phyloP scores from a whole-genome alignment of 148 eudicot genomes.

The Pharnaceum exiguum region DNA sequence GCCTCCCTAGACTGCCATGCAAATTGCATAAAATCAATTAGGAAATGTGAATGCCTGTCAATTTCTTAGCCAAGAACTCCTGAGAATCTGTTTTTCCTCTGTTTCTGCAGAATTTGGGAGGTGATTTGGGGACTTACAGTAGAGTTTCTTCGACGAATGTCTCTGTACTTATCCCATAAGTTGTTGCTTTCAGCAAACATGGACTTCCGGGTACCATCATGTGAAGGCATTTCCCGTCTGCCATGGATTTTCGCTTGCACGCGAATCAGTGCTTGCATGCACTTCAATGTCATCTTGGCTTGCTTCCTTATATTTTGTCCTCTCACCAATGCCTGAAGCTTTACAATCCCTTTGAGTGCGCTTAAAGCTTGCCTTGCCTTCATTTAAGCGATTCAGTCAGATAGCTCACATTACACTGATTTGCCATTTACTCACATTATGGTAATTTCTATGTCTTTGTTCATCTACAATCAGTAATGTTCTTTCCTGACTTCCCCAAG shows the following conservation, averaged over 20 bases:
- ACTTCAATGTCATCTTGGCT: conserved; percentile 60
- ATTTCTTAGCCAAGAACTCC: too few species aligned
- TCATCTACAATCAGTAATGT: background rate
- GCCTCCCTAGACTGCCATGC: conserved; percentile 46
- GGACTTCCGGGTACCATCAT: conserved; percentile 59
- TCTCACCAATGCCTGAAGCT: conserved; percentile 86
- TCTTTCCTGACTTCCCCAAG: too few species aligned
- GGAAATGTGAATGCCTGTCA: background rate
- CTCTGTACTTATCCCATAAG: conserved; percentile 60
- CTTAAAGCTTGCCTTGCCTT: conserved; percentile 84
- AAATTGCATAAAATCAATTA: background rate
- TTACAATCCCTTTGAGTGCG: conserved; percentile 80
- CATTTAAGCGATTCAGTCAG: background rate
- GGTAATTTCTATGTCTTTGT: background rate
- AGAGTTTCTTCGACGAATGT: conserved; percentile 50
- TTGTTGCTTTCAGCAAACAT: conserved; percentile 61
- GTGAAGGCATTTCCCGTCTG: conserved; percentile 47
- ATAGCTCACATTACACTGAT: background rate
- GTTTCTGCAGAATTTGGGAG: too few species aligned
- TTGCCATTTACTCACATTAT: background rate
- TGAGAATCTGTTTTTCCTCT: too few species aligned
- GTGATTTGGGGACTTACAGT: conserved; percentile 22
- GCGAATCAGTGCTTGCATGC: conserved; percentile 74
- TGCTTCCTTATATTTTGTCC: conserved; percentile 74
- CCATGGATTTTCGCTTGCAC: conserved; percentile 56